Evolutionary conservation across 1,139 yeast species (phyloP), one percentile per base, ranked within the genome.

Genomic region (Taphrina confusa): DNA sequence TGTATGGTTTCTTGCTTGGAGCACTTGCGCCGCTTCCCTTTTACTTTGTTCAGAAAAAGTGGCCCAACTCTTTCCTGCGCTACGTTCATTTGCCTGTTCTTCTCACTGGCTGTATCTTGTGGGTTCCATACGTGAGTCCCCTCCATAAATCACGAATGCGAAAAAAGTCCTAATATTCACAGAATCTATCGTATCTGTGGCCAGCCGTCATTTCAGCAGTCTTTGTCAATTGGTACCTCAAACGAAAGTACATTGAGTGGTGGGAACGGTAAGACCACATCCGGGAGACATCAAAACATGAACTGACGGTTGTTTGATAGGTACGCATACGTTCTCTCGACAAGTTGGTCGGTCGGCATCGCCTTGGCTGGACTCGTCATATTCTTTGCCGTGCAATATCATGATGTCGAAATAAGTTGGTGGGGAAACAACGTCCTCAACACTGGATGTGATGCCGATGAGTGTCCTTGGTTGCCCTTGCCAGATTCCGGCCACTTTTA

Each of bases 311-410:
- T n/a, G n/a, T n/a, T n/a, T n/a, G n/a, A 4, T 18, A 82, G 83
- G 73, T 83, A 82, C 72, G 81, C 81, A 69, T 82, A 80, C 68
- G 74, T 81, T 28, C 72, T 82, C 62, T 78, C 83, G 27, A 83
- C 84, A 1, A 86, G 82, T 23, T 68, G 82, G 64, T 83, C 80
- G 66, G 73, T 80, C 58, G 83, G 85, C 55, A 71, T 82, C 63
- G 83, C 83, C 6, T 36, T 66, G 33, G 60, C 64, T 3, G 59
- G 62, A n/a, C 49, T 66, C 27, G 68, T 82, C 58, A 73, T 82
- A 55, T 79, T 82, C 71, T 71, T 81, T 65, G 70, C 76, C 49
- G 69, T 75, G 63, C 73, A 72, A 18, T 68, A 71, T 11, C 70
- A 75, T 54, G 71, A 73, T 54, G 63, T 69, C 3, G 33, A 39